These are phyloP conservation scores for Lophiostoma macrostomum DNA, from an alignment of 495 filamentous ascomycete genomes.

Conservation along the genomic window DNA sequence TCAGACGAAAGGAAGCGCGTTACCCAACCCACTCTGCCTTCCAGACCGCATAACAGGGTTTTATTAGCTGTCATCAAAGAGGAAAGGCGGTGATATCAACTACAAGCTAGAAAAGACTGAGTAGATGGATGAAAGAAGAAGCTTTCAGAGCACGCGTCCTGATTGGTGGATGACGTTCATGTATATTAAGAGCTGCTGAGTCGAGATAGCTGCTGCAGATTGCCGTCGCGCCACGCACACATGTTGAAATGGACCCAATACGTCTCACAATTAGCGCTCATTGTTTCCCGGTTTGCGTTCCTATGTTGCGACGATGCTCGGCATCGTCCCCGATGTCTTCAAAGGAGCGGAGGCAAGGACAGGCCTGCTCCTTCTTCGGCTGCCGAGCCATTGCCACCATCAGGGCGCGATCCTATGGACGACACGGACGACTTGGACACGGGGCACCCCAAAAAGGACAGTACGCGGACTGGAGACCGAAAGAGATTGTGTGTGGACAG, in stretches of 20 bases:
- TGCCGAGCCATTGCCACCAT: neutral
- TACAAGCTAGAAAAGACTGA: neutral
- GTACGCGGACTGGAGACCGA: neutral
- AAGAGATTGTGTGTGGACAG: neutral
- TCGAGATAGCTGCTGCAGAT: conserved; percentile 27
- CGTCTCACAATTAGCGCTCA: neutral
- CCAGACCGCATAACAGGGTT: too few relatives aligned
- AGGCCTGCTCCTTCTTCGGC: too few relatives aligned
- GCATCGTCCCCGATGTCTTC: too few relatives aligned
- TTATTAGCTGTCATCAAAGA: neutral
- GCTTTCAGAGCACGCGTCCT: neutral
- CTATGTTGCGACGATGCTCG: too few relatives aligned
- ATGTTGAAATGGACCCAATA: neutral
- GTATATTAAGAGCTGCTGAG: conserved; percentile 16
- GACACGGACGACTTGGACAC: neutral
- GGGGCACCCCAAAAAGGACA: neutral
- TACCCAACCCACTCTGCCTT: too few relatives aligned
- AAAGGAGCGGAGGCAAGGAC: too few relatives aligned
- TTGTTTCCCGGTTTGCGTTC: conserved; percentile 11
- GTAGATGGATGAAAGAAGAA: conserved; percentile 13
- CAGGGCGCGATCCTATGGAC: neutral
- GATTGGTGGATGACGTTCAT: conserved; percentile 18
- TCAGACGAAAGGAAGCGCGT: too few relatives aligned
- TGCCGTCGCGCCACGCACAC: conserved; percentile 9
- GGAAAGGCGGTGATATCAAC: neutral